A percentile compares a stretch with the other conserved stretches of the same genome.
phyloP scores from a whole-genome alignment of 768 basidiomycete species.

The Mycena sanguinolenta region DNA sequence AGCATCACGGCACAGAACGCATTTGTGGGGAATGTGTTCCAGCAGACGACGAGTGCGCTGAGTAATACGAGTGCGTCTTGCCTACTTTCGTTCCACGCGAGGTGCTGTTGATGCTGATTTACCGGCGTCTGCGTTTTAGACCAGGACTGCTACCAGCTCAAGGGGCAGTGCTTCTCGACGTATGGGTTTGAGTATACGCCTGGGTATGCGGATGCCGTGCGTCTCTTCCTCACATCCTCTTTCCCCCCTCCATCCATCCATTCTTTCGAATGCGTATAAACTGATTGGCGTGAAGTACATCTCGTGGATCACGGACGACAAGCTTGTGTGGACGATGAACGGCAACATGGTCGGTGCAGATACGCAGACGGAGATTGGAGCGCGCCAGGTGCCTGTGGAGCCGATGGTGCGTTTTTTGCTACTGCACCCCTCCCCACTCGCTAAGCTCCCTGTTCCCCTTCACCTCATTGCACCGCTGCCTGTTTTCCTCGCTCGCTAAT shows the following conservation, averaged over 20 bases:
- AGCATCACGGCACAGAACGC: conserved; percentile 69
- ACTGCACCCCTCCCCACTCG: conserved; percentile 4
- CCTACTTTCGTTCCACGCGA: neutral
- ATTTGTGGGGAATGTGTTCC: conserved; percentile 76
- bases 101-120: conserved; percentile 11
- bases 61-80: conserved; percentile 60
- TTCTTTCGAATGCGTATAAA: conserved; percentile 10
- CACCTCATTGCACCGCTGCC: neutral
- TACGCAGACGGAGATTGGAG: conserved; percentile 68
- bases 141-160: conserved; percentile 75
- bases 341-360: conserved; percentile 79
- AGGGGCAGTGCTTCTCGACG: conserved; percentile 70
- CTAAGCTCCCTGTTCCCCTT: neutral
- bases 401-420: conserved; percentile 75
- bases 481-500: conserved; percentile 42
- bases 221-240: conserved; percentile 38
- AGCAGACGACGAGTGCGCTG: conserved; percentile 85
- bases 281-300: conserved; percentile 69
- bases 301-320: conserved; percentile 82
- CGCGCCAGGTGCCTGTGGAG: conserved; percentile 81
- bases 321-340: conserved; percentile 80
- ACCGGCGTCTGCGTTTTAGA: conserved; percentile 44
- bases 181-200: conserved; percentile 84
- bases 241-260: neutral
- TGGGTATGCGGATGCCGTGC: conserved; percentile 75